These are phyloP conservation scores for Microdochium trichocladiopsis DNA, from an alignment of 2,329 filamentous ascomycete species.

Conservation along the genomic window DNA sequence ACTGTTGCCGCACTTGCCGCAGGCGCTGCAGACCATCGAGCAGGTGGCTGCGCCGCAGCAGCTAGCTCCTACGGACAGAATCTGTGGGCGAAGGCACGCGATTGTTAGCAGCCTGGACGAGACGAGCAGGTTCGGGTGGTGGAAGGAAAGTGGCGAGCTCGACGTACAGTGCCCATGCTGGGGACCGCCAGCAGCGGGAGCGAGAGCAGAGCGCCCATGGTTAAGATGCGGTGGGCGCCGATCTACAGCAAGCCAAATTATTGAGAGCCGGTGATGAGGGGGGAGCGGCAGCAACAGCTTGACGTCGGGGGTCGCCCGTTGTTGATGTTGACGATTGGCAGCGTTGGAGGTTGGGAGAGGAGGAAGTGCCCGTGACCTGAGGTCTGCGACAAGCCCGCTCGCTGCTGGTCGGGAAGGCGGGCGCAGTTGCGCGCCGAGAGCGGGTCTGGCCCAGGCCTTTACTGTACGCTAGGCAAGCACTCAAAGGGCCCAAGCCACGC, in stretches of 20 bases:
- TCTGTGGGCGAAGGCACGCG: slow-evolving; percentile 37
- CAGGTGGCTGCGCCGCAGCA: slow-evolving; percentile 97
- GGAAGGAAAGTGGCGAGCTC: neutral
- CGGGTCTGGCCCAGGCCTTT: too few species aligned
- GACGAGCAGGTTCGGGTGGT: too few species aligned
- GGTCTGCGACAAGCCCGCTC: too few species aligned
- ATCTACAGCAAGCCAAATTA: too few species aligned
- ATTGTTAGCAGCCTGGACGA: slow-evolving; percentile 1
- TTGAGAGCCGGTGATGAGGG: too few species aligned
- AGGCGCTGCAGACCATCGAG: slow-evolving; percentile 90
- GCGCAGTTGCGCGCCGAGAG: too few species aligned
- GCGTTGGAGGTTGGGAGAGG: neutral
- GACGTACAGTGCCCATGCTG: slow-evolving; percentile 73
- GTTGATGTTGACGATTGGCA: slow-evolving; percentile 1
- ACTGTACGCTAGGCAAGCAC: too few species aligned
- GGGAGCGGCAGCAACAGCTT: too few species aligned
- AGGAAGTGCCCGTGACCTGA: too few species aligned
- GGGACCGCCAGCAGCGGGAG: slow-evolving; percentile 85
- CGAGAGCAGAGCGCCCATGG: slow-evolving; percentile 88
- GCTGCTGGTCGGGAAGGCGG: too few species aligned
- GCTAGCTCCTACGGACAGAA: slow-evolving; percentile 73
- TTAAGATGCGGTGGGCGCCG: too few species aligned
- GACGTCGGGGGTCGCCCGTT: neutral
- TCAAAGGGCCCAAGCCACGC: neutral
- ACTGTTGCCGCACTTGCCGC: slow-evolving; percentile 95